Percentiles rank a stretch among this genome's conserved stretches.
These are phyloP conservation scores for Scedosporium aurantiacum DNA, from an alignment of 2,329 filamentous ascomycete species.

Conservation along the genomic window DNA sequence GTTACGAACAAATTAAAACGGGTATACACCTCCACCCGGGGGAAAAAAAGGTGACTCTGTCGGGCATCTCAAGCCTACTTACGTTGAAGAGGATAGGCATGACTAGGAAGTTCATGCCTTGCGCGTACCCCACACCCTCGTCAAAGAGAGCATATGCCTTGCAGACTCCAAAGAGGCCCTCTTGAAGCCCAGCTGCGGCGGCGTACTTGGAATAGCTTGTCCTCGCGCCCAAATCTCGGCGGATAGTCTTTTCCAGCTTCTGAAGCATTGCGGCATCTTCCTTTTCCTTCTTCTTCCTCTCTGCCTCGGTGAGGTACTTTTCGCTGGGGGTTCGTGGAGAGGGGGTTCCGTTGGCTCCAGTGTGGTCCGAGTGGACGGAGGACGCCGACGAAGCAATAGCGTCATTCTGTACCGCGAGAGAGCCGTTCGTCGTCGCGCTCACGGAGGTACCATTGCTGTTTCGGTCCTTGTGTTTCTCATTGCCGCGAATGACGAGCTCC, in stretches of 20 bases:
- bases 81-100: conserved; percentile 95
- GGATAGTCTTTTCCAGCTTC: conserved; percentile 86
- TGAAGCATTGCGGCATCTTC: conserved; percentile 62
- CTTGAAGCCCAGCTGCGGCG: conserved; percentile 80
- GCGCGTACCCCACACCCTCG: conserved; percentile 87
- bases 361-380: conserved; percentile 70
- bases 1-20: neutral
- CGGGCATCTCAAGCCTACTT: conserved; percentile 24
- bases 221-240: conserved; percentile 77
- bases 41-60: neutral
- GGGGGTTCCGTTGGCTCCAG: conserved; percentile 44
- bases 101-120: conserved; percentile 97
- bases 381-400: conserved; percentile 68
- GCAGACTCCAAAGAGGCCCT: conserved; percentile 88
- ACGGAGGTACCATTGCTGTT: conserved; percentile 42
- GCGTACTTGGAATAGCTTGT: conserved; percentile 97
- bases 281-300: conserved; percentile 68
- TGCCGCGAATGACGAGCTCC: conserved; percentile 68
- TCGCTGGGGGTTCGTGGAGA: conserved; percentile 42
- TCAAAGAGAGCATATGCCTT: conserved; percentile 97
- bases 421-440: conserved; percentile 42
- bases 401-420: conserved; percentile 51
- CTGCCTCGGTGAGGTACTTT: conserved; percentile 48
- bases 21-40: too few relatives aligned
- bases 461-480: conserved; percentile 63